A percentile compares a stretch with the other conserved stretches of the same genome.
Evolutionary conservation across 345 rosid species (phyloP).

Genomic region (Rubroshorea leprosula): DNA sequence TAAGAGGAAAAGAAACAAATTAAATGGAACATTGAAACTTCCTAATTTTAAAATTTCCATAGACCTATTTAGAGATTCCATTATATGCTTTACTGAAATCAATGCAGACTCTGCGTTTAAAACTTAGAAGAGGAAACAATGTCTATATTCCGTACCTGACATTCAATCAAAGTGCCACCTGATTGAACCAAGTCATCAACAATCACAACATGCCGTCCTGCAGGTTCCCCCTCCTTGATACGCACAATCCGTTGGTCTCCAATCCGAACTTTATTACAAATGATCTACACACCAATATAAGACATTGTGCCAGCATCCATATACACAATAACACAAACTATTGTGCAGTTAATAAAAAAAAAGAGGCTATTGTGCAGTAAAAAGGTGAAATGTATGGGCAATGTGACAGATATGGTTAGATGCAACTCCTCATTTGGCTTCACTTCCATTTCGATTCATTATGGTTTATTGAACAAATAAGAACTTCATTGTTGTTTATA

Average conservation of each 20-base stretch:
- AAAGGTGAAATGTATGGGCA: not conserved
- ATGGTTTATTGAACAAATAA: too few species aligned
- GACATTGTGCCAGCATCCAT: slow-evolving; percentile 9
- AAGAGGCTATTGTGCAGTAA: not conserved
- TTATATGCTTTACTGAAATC: too few species aligned
- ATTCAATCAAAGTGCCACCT: slow-evolving; percentile 90
- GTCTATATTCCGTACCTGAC: slow-evolving; percentile 56
- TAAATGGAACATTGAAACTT: not conserved
- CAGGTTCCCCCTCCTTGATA: slow-evolving; percentile 85
- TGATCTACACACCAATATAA: slow-evolving; percentile 44
- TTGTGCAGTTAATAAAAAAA: not conserved
- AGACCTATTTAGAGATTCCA: too few species aligned
- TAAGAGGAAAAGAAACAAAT: not conserved
- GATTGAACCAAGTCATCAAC: slow-evolving; percentile 98
- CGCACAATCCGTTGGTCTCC: slow-evolving; percentile 82
- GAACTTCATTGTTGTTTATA: too few species aligned
- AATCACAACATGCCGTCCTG: slow-evolving; percentile 84
- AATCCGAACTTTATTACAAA: slow-evolving; percentile 92
- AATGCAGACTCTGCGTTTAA: too few species aligned
- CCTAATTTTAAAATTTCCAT: not conserved
- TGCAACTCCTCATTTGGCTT: too few species aligned
- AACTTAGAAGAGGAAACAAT: not conserved
- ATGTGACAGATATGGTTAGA: too few species aligned
- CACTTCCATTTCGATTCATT: too few species aligned
- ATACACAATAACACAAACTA: not conserved